Evolutionary conservation across 2,329 filamentous ascomycete genomes (phyloP), one percentile per base, ranked within the genome.

Genomic region (Tolypocladium pustulatum): DNA sequence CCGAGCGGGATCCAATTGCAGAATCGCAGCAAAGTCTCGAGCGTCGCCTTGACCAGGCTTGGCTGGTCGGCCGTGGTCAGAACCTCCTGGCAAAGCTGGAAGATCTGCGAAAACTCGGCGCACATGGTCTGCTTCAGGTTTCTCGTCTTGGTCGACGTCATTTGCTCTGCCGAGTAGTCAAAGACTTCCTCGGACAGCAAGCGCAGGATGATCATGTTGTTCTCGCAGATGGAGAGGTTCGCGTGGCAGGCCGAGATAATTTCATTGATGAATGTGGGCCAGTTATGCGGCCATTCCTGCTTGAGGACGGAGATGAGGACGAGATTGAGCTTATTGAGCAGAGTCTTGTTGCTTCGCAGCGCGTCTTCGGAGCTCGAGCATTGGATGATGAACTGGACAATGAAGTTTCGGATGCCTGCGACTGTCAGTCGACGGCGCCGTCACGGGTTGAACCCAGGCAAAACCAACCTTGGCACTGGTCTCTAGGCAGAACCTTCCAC

Each of bases 241-340:
- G 90, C 93, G 72, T 96, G 92, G 76, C 92, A 97, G 58, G 94
- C 93, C 27, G 91, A 89, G 67, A 99, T 91, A 75, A 99, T 99
- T 79, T 99, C 94, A 80, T 97, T 97, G 82, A 99, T 97, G 76
- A 99, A 99, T 25, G 91, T 96, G 13, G 95, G 94, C 94, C 95
- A 99, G 80, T 99, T 96, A 77, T 97, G 93, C 59, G 94, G 94
- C 94, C 94, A 99, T 76, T 99, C 94, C 77, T 99, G 94, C 81
- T 99, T 99, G 70, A 99, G 80, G 63, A 99, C 93, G 59, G 92
- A 97, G 67, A 99, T 91, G 63, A 99, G 88, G 60, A 97, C 93
- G 68, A 99, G 84, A 71, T 99, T 99, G 62, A 99, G 86, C 80
- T 99, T 99, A 83, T 97, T 97, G 70, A 99, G 81, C 61, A 99